Percentiles rank a stretch among this genome's conserved stretches.
Conservation (phyloP, 2,329 filamentous ascomycete species). For the Pyricularia sp. region DNA sequence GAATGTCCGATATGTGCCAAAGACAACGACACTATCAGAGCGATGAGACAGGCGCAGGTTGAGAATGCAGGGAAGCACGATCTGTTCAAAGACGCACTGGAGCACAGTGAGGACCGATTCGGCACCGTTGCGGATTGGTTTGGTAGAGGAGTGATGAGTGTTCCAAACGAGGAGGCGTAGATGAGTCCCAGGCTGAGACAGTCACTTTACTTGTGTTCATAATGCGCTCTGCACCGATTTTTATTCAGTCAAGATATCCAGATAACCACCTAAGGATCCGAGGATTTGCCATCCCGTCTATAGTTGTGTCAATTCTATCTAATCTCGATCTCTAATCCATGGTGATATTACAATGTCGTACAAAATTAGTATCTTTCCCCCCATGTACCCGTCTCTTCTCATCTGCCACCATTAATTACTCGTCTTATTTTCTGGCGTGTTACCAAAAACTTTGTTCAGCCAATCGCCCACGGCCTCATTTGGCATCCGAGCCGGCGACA, state of each 20-base stretch:
- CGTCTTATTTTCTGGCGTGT: background rate
- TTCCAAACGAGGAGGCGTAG: constrained; percentile 14
- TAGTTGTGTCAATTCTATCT: background rate
- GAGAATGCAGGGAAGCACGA: constrained; percentile 82
- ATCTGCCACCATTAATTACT: background rate
- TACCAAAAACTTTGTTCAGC: constrained; percentile 19
- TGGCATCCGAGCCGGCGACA: background rate
- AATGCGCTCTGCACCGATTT: background rate
- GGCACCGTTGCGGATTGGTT: constrained; percentile 92
- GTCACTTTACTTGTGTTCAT: background rate
- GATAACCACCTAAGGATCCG: background rate
- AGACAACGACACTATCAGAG: constrained; percentile 76
- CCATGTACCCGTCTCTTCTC: background rate
- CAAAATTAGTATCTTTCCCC: background rate
- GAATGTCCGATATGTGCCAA: constrained; percentile 80
- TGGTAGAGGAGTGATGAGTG: constrained; percentile 78
- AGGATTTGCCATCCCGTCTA: background rate
- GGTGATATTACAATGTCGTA: background rate
- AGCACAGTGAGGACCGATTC: constrained; percentile 68
- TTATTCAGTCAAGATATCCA: background rate
- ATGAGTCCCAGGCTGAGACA: background rate
- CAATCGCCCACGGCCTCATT: constrained; percentile 11
- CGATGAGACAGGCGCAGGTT: constrained; percentile 73
- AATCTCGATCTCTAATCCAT: background rate
- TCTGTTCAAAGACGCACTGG: constrained; percentile 70